Evolutionary conservation across 2,329 filamentous ascomycete species (phyloP).

Genomic region (Pseudogymnoascus sp.): DNA sequence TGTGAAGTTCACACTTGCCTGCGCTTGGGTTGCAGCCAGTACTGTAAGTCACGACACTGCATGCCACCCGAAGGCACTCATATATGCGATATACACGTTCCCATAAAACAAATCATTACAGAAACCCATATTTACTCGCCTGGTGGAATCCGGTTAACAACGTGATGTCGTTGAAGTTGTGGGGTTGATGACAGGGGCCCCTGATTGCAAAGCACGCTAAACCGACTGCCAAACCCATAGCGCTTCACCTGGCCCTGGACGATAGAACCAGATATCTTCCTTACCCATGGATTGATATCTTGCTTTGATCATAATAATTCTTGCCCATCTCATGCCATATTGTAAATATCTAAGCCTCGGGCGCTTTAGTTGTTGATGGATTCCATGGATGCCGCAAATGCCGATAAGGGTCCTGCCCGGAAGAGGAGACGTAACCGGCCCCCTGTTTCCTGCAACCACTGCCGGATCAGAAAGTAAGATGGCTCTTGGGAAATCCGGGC

Average conservation of each 20-base stretch:
- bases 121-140: neutral
- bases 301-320: neutral
- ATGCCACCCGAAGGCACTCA: neutral
- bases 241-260: neutral
- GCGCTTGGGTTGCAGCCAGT: neutral
- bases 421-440: neutral
- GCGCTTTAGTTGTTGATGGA: neutral
- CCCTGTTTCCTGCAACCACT: conserved; percentile 8
- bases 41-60: neutral
- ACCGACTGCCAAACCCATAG: neutral
- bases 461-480: conserved; percentile 5
- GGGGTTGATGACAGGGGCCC: neutral
- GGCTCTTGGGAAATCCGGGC: neutral
- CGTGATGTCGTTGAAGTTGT: neutral
- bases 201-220: neutral
- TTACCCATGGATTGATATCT: neutral
- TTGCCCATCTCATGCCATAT: neutral
- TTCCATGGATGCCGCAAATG: neutral
- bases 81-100: neutral
- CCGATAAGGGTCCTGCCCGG: neutral
- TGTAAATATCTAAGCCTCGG: neutral
- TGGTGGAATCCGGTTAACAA: neutral
- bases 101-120: neutral
- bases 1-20: neutral
- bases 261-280: neutral